phyloP scores from a whole-genome alignment of 2,329 filamentous ascomycete genomes.

The Aspergillus awamori region DNA sequence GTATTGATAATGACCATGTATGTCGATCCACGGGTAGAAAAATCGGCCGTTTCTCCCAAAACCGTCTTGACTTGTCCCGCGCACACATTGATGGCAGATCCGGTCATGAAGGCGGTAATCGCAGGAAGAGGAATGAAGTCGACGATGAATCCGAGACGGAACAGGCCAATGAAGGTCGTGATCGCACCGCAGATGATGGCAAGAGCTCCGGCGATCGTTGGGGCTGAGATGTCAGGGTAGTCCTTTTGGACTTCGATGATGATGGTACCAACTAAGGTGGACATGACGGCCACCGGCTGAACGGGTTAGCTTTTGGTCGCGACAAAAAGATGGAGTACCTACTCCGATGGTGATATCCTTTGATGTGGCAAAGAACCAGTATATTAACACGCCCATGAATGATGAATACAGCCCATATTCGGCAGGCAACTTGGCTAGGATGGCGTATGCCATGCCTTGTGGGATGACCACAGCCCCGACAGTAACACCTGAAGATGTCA shows the following conservation, averaged over 20 bases:
- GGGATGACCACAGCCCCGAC: constrained; percentile 85
- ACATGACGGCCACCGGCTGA: constrained; percentile 92
- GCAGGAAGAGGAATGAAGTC: constrained; percentile 89
- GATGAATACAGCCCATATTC: constrained; percentile 92
- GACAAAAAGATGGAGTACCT: constrained; percentile 42
- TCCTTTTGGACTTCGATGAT: constrained; percentile 64
- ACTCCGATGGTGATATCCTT: constrained; percentile 98
- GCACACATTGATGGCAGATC: constrained; percentile 86
- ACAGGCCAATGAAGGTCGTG: constrained; percentile 74
- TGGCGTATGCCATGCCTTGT: constrained; percentile 93
- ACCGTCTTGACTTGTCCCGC: constrained; percentile 79
- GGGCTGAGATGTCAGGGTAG: constrained; percentile 57
- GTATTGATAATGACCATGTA: constrained; percentile 84
- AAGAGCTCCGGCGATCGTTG: constrained; percentile 76
- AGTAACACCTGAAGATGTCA: constrained; percentile 61
- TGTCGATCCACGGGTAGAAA: constrained; percentile 75
- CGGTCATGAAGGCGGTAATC: constrained; percentile 95
- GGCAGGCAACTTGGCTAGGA: constrained; percentile 75
- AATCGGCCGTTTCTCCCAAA: constrained; percentile 69
- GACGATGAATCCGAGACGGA: constrained; percentile 84
- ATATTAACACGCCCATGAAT: constrained; percentile 91
- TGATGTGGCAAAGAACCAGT: constrained; percentile 97
- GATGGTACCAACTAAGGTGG: constrained; percentile 82
- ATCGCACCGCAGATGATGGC: constrained; percentile 77
- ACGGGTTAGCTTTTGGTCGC: constrained; percentile 4